Evolutionary conservation across 75 land plant species (phyloP).

Genomic region (Picea sitchensis): DNA sequence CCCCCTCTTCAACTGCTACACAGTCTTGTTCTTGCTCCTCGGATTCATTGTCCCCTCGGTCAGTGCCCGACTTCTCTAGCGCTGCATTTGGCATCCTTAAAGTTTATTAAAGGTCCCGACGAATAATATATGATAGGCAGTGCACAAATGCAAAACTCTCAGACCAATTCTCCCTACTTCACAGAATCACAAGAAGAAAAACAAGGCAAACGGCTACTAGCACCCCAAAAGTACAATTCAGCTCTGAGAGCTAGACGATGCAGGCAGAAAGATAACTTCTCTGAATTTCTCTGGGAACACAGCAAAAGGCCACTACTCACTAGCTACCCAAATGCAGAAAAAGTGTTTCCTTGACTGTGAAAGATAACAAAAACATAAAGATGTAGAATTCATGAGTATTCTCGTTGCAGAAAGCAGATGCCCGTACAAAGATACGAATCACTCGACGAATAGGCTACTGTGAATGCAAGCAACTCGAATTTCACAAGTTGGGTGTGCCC

Average conservation of each 20-base stretch:
- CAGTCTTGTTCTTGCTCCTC: constrained; percentile 2
- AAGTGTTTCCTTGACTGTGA: not conserved
- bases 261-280: not conserved
- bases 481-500: no score
- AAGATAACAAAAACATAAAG: not conserved
- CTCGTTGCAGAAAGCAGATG: not conserved
- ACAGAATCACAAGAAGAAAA: not conserved
- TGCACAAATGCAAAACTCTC: not conserved
- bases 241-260: not conserved
- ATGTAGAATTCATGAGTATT: constrained; percentile 6
- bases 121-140: not conserved
- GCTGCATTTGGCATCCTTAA: constrained; percentile 11
- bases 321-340: not conserved
- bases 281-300: not conserved
- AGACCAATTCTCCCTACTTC: not conserved
- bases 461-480: no score
- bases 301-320: not conserved
- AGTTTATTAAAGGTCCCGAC: not conserved
- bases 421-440: not conserved
- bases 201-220: not conserved
- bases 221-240: not conserved
- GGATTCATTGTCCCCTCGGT: constrained; percentile 1
- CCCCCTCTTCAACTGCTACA: constrained; percentile 8
- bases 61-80: constrained; percentile 3
- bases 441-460: no score